phyloP scores from a whole-genome alignment of 2,329 filamentous ascomycete species.

The Monilinia fructigena region DNA sequence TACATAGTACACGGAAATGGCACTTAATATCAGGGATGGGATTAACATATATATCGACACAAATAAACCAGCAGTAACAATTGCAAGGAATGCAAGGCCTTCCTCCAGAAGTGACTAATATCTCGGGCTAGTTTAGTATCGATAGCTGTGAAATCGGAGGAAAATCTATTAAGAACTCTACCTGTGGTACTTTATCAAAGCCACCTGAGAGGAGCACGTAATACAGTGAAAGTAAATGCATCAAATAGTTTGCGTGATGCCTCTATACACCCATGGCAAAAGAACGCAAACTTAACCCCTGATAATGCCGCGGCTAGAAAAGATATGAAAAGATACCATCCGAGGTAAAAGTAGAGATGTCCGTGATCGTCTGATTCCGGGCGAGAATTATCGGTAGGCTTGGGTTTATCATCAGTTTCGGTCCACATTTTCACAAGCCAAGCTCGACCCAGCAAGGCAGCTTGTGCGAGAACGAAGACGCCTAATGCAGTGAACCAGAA shows the following conservation, averaged over 20 bases:
- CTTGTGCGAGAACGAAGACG: too few relatives aligned
- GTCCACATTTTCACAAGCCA: too few relatives aligned
- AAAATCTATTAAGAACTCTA: not conserved
- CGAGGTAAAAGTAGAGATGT: too few relatives aligned
- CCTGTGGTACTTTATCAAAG: not conserved
- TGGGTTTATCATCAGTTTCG: too few relatives aligned
- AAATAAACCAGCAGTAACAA: slow-evolving; percentile 49
- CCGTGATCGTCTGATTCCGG: too few relatives aligned
- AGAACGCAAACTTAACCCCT: not conserved
- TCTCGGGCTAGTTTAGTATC: not conserved
- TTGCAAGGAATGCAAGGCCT: not conserved
- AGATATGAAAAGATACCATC: not conserved
- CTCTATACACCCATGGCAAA: not conserved
- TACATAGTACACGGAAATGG: slow-evolving; percentile 57
- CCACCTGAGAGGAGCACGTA: not conserved
- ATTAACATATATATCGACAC: slow-evolving; percentile 67
- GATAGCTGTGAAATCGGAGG: not conserved
- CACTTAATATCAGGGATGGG: slow-evolving; percentile 57
- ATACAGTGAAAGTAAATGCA: not conserved
- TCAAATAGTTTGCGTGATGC: not conserved
- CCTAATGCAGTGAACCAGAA: too few relatives aligned
- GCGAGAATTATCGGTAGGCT: too few relatives aligned
- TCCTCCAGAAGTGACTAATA: not conserved
- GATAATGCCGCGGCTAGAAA: not conserved
- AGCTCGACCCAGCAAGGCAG: too few relatives aligned